Base-by-base conservation (phyloP, 1,284 basidiomycete genomes). In the Boletus semigastroideus region DNA sequence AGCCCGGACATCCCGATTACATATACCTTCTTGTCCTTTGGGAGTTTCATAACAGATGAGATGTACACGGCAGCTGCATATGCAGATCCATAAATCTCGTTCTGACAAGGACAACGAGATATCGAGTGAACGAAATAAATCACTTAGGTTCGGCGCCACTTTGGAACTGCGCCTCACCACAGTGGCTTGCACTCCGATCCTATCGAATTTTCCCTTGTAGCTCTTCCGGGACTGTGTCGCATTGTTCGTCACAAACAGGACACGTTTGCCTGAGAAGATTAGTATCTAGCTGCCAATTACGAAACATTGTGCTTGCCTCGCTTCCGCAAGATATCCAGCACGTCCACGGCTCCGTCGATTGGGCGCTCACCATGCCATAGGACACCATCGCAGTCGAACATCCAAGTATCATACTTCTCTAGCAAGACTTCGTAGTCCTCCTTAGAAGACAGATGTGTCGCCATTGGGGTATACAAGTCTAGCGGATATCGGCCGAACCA, bases 361-460 rank as follows among this genome's bases (percentile, higher is more conserved):
- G 91, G 75, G 46, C 78, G 75, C 68, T 92, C 87, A n/a, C 92
- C 93, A 51, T 86, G 83, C 90, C 96, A 92, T 51, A 98, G 80
- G 43, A 98, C 96, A 20, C 96, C 96, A 68, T 99, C 96, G 69
- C 94, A 99, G 72, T 99, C 97, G 61, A 97, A 93, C 65, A 98
- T 80, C 82, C 93, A 95, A 19, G 90, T 94, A 68, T 97, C 94
- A 66, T 90, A 93, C 59, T 80, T 80, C 69, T 91, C 84, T 49
- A 95, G 61, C 37, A 92, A 67, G 19, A 69, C 62, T 49, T 77
- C 68, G 63, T 89, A 90, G 56, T 86, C 78, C 25, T 73, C 70
- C 10, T 68, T 57, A 38, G 78, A 64, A 8, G 75, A 72, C 31
- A 85, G 66, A 43, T 72, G 73, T 44, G 53, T 52, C 46, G 68